These are phyloP conservation scores for Fusarium domesticum DNA, from an alignment of 2,329 filamentous ascomycete species.

Conservation along the genomic window DNA sequence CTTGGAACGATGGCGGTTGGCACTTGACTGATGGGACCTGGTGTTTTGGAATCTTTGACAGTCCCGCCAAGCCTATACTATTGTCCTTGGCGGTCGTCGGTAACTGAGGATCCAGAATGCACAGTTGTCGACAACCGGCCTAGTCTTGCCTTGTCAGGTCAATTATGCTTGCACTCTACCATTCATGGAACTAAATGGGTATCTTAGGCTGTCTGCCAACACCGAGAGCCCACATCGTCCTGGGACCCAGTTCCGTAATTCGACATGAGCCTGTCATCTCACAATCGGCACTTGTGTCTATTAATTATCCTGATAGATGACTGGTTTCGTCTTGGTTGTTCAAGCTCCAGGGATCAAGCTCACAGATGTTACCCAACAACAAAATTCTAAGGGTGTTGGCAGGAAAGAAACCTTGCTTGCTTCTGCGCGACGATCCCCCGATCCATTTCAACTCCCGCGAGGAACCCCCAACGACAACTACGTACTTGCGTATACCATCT, in stretches of 20 bases:
- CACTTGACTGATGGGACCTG: conserved; percentile 6
- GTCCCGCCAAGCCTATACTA: conserved; percentile 1
- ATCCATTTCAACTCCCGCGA: conserved; percentile 24
- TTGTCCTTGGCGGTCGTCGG: conserved; percentile 9
- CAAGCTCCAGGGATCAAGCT: conserved; percentile 20
- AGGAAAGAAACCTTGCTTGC: conserved; percentile 12
- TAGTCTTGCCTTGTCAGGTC: background rate
- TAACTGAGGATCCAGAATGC: background rate
- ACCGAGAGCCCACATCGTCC: too few species aligned
- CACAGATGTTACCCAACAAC: conserved; percentile 20
- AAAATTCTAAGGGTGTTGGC: conserved; percentile 10
- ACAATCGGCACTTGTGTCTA: conserved; percentile 2
- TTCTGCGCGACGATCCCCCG: conserved; percentile 24
- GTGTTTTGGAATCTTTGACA: background rate
- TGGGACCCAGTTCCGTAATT: too few species aligned
- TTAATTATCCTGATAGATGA: conserved; percentile 12
- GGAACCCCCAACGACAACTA: conserved; percentile 4
- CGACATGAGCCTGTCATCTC: too few species aligned
- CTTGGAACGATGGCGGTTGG: conserved; percentile 11
- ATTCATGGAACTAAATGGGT: too few species aligned
- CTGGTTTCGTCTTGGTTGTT: conserved; percentile 8
- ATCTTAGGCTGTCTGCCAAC: too few species aligned
- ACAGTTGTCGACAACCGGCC: background rate
- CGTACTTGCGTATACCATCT: conserved; percentile 9
- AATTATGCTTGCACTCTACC: background rate